Evolutionary conservation across 108 stramenopile species (phyloP).

Genomic region (Schizochytrium sp.): DNA sequence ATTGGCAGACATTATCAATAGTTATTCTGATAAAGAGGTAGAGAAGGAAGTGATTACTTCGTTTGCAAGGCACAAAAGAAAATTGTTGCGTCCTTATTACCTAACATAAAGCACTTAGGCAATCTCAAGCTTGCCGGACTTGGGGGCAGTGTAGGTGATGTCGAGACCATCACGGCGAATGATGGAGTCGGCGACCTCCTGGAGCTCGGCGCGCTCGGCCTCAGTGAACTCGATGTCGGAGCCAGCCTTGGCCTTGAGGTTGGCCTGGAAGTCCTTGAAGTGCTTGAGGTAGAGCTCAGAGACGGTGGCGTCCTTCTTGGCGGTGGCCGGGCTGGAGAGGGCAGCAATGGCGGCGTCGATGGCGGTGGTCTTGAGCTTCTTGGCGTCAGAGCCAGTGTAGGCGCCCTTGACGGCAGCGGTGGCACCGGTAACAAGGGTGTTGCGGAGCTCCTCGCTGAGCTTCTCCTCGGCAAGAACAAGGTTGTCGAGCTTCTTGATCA

Average conservation of each 20-base stretch:
- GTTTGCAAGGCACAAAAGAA: background rate
- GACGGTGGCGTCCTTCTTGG: constrained; percentile 55
- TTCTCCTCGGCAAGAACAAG: constrained; percentile 14
- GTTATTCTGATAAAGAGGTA: background rate
- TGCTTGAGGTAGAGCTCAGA: constrained; percentile 11
- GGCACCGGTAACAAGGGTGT: background rate
- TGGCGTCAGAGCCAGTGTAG: constrained; percentile 16
- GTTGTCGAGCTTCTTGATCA: constrained; percentile 26
- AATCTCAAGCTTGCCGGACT: background rate
- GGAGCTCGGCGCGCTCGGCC: constrained; percentile 11
- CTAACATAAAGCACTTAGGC: background rate
- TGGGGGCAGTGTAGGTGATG: constrained; percentile 9
- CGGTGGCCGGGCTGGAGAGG: constrained; percentile 48
- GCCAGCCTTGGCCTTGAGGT: constrained; percentile 18
- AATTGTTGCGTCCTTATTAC: background rate
- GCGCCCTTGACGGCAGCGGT: constrained; percentile 34
- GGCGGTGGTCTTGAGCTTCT: constrained; percentile 42
- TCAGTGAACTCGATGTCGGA: background rate
- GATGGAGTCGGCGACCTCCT: constrained; percentile 32
- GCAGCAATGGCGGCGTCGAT: constrained; percentile 51
- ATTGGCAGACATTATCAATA: background rate
- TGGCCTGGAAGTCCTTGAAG: constrained; percentile 19
- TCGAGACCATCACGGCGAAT: constrained; percentile 42
- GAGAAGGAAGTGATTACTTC: background rate
- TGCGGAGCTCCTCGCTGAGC: constrained; percentile 28